A percentile compares a stretch with the other conserved stretches of the same genome.
Conservation (phyloP, 257 asterid genomes). For the Eustoma russellianum region DNA sequence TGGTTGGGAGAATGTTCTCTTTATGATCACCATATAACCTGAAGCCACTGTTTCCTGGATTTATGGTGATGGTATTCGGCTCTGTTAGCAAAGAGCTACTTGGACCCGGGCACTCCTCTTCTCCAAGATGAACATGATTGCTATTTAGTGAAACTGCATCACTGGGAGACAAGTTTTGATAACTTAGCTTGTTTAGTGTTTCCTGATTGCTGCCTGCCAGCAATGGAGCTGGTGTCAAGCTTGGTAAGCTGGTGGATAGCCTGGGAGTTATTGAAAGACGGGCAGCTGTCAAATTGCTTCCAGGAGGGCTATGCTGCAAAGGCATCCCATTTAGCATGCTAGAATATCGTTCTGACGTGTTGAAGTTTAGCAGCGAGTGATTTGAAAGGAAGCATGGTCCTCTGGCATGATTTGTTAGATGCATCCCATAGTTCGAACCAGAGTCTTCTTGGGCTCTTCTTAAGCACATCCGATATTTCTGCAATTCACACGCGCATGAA, state of each 20-base stretch:
- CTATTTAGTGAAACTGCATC: constrained; percentile 4
- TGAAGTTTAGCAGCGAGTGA: constrained; percentile 2
- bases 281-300: constrained; percentile 4
- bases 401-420: constrained; percentile 8
- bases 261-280: background rate
- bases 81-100: constrained; percentile 4
- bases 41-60: constrained; percentile 10
- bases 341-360: background rate
- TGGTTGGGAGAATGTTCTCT: constrained; percentile 25
- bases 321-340: background rate
- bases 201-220: background rate
- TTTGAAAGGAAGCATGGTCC: constrained; percentile 10
- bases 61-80: constrained; percentile 2
- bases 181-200: background rate
- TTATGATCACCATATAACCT: constrained; percentile 26
- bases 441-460: constrained; percentile 29
- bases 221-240: background rate
- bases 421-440: constrained; percentile 12
- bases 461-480: constrained; percentile 49
- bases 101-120: constrained; percentile 3
- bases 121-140: constrained; percentile 8
- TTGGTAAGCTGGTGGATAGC: background rate
- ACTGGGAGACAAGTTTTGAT: background rate
- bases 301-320: constrained; percentile 7
- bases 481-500: constrained; percentile 13